phyloP scores from a whole-genome alignment of 495 filamentous ascomycete genomes.

The Copromyces sp. region DNA sequence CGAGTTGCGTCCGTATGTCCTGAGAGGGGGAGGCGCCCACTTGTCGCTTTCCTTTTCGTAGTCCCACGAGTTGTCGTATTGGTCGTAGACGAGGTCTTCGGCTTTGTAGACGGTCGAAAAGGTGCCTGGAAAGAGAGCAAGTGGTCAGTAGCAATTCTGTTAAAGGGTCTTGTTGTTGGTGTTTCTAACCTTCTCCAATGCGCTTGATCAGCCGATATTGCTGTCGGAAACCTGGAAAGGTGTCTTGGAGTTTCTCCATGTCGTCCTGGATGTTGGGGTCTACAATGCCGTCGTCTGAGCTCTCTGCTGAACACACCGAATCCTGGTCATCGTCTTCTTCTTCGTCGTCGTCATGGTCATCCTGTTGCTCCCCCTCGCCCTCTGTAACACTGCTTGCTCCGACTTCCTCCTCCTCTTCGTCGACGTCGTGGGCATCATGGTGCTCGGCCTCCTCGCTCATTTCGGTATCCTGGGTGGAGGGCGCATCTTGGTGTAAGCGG shows the following conservation, averaged over 20 bases:
- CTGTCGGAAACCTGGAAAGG: constrained; percentile 72
- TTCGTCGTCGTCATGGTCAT: constrained; percentile 17
- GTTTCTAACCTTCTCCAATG: constrained; percentile 74
- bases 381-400: constrained; percentile 5
- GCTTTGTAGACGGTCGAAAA: constrained; percentile 99
- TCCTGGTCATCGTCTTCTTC: constrained; percentile 38
- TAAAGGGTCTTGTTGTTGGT: background rate
- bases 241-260: constrained; percentile 72
- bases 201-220: constrained; percentile 87
- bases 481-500: constrained; percentile 31
- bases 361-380: constrained; percentile 15
- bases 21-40: constrained; percentile 52
- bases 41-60: constrained; percentile 51
- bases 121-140: constrained; percentile 52
- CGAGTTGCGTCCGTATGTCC: constrained; percentile 22
- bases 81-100: constrained; percentile 82
- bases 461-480: constrained; percentile 26
- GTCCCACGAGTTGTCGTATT: constrained; percentile 84
- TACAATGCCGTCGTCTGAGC: constrained; percentile 58
- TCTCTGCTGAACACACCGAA: constrained; percentile 38
- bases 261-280: constrained; percentile 69
- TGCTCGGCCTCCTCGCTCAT: constrained; percentile 23
- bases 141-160: background rate
- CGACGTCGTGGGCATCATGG: constrained; percentile 2
- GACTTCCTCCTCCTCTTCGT: constrained; percentile 28